Percentiles rank a stretch among this genome's conserved stretches.
Evolutionary conservation across 441 rosid genomes (phyloP).

Genomic region (Erodium chrysanthum): DNA sequence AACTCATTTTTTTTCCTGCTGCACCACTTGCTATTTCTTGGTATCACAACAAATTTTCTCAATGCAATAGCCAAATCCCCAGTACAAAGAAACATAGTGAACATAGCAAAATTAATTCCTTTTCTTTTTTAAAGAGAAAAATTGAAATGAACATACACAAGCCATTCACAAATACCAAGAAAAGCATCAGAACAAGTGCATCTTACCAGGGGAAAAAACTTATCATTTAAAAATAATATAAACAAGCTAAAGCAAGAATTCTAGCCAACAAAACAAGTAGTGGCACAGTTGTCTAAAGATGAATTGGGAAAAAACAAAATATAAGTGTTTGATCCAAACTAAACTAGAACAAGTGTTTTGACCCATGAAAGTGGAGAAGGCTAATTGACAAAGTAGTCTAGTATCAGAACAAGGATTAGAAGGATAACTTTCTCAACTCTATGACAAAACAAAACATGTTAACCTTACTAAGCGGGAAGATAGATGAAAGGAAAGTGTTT

Average conservation of each 20-base stretch:
- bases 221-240: too few species aligned
- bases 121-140: too few species aligned
- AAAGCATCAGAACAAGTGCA: too few species aligned
- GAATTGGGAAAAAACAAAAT: background rate
- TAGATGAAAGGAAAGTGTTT: too few species aligned
- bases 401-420: background rate
- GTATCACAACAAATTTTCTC: too few species aligned
- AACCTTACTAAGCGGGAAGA: too few species aligned
- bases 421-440: background rate
- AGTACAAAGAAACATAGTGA: background rate
- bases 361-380: background rate
- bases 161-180: background rate
- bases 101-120: background rate
- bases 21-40: too few species aligned
- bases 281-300: background rate
- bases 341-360: background rate
- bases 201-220: background rate
- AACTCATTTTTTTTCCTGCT: too few species aligned
- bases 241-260: background rate
- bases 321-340: background rate
- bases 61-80: too few species aligned
- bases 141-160: background rate
- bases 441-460: background rate
- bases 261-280: background rate
- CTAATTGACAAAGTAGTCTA: too few species aligned